Evolutionary conservation across 2,329 filamentous ascomycete genomes (phyloP).

Genomic region (Colletotrichum aenigma): DNA sequence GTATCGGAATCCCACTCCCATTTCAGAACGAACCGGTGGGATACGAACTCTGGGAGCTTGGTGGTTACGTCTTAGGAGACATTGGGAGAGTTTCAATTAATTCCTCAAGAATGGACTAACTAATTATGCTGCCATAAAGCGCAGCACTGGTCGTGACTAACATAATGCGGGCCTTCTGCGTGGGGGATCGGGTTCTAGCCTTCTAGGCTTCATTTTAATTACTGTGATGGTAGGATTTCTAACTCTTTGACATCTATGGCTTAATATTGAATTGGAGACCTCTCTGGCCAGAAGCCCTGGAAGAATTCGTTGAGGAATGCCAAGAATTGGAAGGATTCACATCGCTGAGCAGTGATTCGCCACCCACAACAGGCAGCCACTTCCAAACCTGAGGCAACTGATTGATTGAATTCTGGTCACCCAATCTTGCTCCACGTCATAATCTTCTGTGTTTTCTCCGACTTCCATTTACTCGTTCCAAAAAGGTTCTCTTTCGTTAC

Average conservation of each 20-base stretch:
- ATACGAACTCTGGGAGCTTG: neutral
- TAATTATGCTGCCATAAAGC: neutral
- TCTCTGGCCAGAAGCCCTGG: neutral
- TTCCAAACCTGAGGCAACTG: neutral
- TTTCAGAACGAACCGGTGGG: neutral
- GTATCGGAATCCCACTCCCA: neutral
- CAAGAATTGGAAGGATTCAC: neutral
- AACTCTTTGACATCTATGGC: too few species aligned
- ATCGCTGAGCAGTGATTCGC: neutral
- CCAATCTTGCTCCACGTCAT: neutral
- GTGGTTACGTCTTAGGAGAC: fast-evolving
- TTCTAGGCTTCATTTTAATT: neutral
- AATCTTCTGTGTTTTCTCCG: fast-evolving
- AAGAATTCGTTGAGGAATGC: neutral
- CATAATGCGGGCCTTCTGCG: neutral
- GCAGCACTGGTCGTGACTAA: neutral
- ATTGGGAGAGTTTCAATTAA: neutral
- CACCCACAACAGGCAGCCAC: neutral
- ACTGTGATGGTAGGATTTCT: neutral
- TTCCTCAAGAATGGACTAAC: neutral
- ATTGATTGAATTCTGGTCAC: neutral
- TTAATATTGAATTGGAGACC: too few species aligned
- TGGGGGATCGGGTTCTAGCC: neutral
- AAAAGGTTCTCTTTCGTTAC: too few species aligned
- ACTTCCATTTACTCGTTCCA: neutral